Evolutionary conservation across 2,329 filamentous ascomycete species (phyloP).

Genomic region (Nothophaeocryptopus gaeumannii): DNA sequence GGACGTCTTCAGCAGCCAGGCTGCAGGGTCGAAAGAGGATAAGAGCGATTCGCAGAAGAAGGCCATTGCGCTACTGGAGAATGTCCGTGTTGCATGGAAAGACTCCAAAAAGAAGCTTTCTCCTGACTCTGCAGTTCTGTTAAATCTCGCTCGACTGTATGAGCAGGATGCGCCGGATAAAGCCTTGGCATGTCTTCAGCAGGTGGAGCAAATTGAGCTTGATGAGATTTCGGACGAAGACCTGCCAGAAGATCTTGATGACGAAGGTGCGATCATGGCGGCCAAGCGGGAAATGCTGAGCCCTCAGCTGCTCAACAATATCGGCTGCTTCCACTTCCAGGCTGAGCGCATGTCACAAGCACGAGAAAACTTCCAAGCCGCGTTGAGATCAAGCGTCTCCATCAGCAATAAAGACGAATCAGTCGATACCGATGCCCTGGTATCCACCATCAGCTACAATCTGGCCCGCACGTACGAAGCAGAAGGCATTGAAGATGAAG

Average conservation of each 20-base stretch:
- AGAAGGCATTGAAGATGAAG: conserved; percentile 74
- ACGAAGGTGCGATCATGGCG: conserved; percentile 31
- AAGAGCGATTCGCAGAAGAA: conserved; percentile 82
- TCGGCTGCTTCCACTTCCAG: conserved; percentile 93
- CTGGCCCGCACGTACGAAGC: conserved; percentile 90
- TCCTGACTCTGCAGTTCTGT: conserved; percentile 79
- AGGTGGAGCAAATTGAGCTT: conserved; percentile 87
- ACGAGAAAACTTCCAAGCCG: conserved; percentile 87
- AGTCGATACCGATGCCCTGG: conserved; percentile 80
- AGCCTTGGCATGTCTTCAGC: conserved; percentile 83
- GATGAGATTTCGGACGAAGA: conserved; percentile 73
- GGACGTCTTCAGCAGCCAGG: conserved; percentile 80
- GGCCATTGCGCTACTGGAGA: conserved; percentile 78
- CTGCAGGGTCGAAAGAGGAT: conserved; percentile 73
- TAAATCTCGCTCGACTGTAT: conserved; percentile 89
- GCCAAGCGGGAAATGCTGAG: conserved; percentile 74
- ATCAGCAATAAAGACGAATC: conserved; percentile 60
- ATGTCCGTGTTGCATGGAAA: conserved; percentile 84
- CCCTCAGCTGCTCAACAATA: conserved; percentile 93
- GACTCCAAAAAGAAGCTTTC: conserved; percentile 80
- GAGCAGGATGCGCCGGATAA: conserved; percentile 83
- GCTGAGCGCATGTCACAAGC: conserved; percentile 76
- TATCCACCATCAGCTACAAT: conserved; percentile 97
- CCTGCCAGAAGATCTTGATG: conserved; percentile 47
- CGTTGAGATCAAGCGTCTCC: conserved; percentile 80